Evolutionary conservation across 148 eudicot genomes (phyloP), one percentile per base, ranked within the genome.

Genomic region (Spergularia marina): DNA sequence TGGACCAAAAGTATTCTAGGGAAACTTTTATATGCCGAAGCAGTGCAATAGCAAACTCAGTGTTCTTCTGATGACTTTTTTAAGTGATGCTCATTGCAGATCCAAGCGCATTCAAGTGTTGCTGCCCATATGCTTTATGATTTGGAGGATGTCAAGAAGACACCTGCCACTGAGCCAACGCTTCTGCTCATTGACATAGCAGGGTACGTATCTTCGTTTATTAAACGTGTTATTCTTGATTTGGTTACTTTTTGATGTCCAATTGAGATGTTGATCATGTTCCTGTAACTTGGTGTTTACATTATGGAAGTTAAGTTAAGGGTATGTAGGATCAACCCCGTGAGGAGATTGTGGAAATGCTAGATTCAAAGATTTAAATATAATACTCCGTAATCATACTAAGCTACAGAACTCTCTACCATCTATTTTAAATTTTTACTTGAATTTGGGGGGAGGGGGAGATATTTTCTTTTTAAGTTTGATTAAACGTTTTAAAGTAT

Each of bases 81-180:
- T 61, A 56, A 36, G 61, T 20, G 73, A 65, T 60, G 2, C 63
- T 56, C 68, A 39, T 74, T 74, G 76, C 83, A 91, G 98, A 82
- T 94, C 62, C 76, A 89, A 87, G 98, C 97, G 53, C 96, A 94
- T 86, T 71, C 97, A 72, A 84, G 96, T 86, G 98, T 91, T 78
- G 91, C 98, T 84, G 88, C 83, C 25, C 98, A 95, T 85, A 85
- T 79, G 87, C 86, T 95, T 34, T 87, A 79, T 83, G 96, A 89
- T 78, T 87, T 92, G 69, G 97, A 90, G 83, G 88, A 76, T 79
- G 96, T 86, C 63, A 85, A 86, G 81, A 87, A 83, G 79, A 76
- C 98, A 57, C 77, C 95, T 82, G 77, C 96, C 77, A 90, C 96
- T 8, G 98, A 92, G 78, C 84, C 96, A 75, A 87, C 96, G 20